Base-by-base conservation (phyloP, 768 basidiomycete genomes). In the Tricholoma terreum region DNA sequence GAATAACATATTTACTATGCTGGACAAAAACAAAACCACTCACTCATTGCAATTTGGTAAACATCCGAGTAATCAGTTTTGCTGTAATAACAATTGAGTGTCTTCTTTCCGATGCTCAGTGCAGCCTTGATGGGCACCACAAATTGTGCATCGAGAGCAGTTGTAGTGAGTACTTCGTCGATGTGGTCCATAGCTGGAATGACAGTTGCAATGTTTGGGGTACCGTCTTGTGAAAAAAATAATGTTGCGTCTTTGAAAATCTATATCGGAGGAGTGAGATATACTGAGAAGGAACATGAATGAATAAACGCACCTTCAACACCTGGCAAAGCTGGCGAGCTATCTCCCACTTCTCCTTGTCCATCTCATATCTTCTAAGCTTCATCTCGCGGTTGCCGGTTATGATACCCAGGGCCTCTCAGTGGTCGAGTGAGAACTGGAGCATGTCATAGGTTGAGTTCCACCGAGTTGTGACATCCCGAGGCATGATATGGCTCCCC, bases 391-490 rank as follows among this genome's bases (percentile, higher is more conserved):
- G 34, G 14, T 64, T 52, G 1, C 6, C 56, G 6, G 68, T 71
- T 7, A 73, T 56, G 19, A 33, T 33, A n/a, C 69, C 56, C 22
- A 72, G n/a, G 1, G 65, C 69, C 10, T 40, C 19, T 3, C 61
- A 52, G 50, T 75, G 69, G 7, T 69, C 36, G 1, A 70, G 2
- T 0, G 66, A 63, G 51, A 69, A 65, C 1, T 59, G 36, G 2
- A 76, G 55, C 73, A 77, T 75, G 33, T 70, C 58, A 40, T 58
- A 75, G 0, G 65, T n/a, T n/a, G 11, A 65, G n/a, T 74, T 74
- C 75, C 73, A 76, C 0, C 65, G 43, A 0, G 70, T 73, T n/a
- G 52, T 24, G 1, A 75, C 70, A 57, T 77, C 69, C 2, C 68
- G 58, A 4, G 70, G 72, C 56, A 71, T 65, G 10, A 59, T 58